These are phyloP conservation scores for Lecanicillium sp. DNA, from an alignment of 2,329 filamentous ascomycete species.

Conservation along the genomic window DNA sequence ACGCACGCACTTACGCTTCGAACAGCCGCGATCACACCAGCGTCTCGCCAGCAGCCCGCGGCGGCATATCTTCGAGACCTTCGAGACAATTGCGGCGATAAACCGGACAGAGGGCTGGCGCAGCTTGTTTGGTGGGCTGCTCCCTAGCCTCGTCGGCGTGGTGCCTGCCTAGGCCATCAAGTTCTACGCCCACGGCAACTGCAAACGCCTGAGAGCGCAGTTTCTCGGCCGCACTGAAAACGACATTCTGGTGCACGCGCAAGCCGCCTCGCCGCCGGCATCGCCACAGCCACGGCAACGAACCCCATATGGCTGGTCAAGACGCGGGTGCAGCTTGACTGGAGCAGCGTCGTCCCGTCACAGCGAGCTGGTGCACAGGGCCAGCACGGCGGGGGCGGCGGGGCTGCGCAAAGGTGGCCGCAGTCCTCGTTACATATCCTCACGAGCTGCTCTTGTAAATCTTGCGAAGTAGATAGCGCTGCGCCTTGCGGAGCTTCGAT, in stretches of 20 bases:
- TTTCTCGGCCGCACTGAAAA: constrained; percentile 65
- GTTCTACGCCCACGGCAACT: constrained; percentile 90
- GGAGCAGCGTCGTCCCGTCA: constrained; percentile 29
- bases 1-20: too few species aligned
- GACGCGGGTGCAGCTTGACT: constrained; percentile 87
- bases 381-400: constrained; percentile 69
- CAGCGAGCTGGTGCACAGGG: constrained; percentile 51
- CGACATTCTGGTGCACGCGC: constrained; percentile 69
- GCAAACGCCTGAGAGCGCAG: constrained; percentile 73
- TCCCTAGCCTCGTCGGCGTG: constrained; percentile 82
- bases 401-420: constrained; percentile 78
- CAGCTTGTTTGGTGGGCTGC: constrained; percentile 86
- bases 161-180: constrained; percentile 88
- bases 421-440: constrained; percentile 79
- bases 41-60: constrained; percentile 59
- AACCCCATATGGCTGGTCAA: constrained; percentile 98
- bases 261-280: constrained; percentile 70
- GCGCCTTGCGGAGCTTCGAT: constrained; percentile 1
- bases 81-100: constrained; percentile 77
- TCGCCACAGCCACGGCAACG: constrained; percentile 82
- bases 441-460: constrained; percentile 58
- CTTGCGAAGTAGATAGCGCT: background rate
- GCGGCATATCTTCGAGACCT: constrained; percentile 76
- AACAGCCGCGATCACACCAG: too few species aligned
- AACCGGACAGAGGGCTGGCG: constrained; percentile 78